Evolutionary conservation across 2,329 filamentous ascomycete species (phyloP), one percentile per base, ranked within the genome.

Genomic region (Cladophialophora carrionii): DNA sequence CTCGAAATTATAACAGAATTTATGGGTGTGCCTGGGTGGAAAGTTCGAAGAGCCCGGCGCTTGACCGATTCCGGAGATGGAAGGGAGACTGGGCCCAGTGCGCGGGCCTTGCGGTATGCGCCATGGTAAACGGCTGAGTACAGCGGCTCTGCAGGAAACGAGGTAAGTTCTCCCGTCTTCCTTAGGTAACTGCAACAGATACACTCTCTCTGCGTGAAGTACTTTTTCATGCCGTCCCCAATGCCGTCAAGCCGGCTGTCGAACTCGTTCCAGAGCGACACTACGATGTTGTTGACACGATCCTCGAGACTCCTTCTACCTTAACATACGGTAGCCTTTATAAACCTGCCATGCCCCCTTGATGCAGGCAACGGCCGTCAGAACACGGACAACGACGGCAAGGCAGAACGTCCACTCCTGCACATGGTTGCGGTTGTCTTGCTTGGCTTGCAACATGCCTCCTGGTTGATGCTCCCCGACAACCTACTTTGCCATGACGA

Each of bases 401-500:
- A 54, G n/a, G 14, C 29, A 54, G n/a, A 54, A 54, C 9, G 52
- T 20, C 52, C 29, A 53, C 29, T 29, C 3, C 7, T 34, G 29
- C 10, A 31, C 52, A 31, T 4, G 12, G 29, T 34, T 54, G 10
- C 52, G 52, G 17, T 54, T 54, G 52, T 54, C 49, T 22, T n/a
- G 10, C 17, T 1, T 4, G 14, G 10, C 29, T 34, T 34, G 52
- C 26, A 54, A 17, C 6, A 54, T 54, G 29, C 52, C n/a, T 54
- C 14, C n/a, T 26, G 51, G 52, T 54, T 54, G 52, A 34, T 54
- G 29, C 29, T 54, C 52, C 9, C n/a, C 29, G 52, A 34, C n/a
- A 4, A 54, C 52, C n/a, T 34, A 12, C 17, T 54, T 54, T 12
- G 29, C 52, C 8, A 34, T 20, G 24, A 54, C 26, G 52, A 54